Evolutionary conservation across 352 stramenopile genomes (phyloP), one percentile per base, ranked within the genome.

Genomic region (Phytophthora uliginosa): DNA sequence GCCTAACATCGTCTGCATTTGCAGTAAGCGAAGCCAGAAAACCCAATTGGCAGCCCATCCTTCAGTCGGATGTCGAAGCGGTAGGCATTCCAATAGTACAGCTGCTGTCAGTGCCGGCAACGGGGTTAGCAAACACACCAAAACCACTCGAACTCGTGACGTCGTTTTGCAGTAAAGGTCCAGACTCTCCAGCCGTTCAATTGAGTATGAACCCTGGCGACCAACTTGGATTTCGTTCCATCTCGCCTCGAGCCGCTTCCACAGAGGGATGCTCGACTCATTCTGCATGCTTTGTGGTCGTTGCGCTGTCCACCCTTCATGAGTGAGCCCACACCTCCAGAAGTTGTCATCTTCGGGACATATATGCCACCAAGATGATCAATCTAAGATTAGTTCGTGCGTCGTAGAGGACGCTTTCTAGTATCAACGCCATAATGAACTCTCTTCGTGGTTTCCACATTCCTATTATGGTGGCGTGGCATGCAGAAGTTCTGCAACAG

Each of bases 221-320:
- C 48, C 48, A 18, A 54, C 47, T 31, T 54, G 48, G 2, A 54
- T 26, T 54, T 54, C 48, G 48, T 54, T 54, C 48, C 48, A 54
- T 33, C 10, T 28, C 20, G 12, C 20, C 12, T 54, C 48, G 18
- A 54, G 48, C 2, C 22, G 48, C n/a, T 54, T 33, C 48, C 48
- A 54, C 48, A 50, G 18, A 9, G 17, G 42, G 42, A 17, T 3
- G 4, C 8, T 1, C 7, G 42, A n/a, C 8, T 50, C 8, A 50
- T 50, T 20, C 42, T 50, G 17, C 42, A 50, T 50, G 42, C 10
- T 50, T 9, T 22, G 42, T 50, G 0, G 9, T 50, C 1, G 42
- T 50, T 50, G 42, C 42, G 40, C 17, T 48, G 40, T 48, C 40
- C 40, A 48, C 40, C 4, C 40, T 4, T 48, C 40, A 10, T 22